Evolutionary conservation across 345 rosid species (phyloP), one percentile per base, ranked within the genome.

Genomic region (Laguncularia racemosa): DNA sequence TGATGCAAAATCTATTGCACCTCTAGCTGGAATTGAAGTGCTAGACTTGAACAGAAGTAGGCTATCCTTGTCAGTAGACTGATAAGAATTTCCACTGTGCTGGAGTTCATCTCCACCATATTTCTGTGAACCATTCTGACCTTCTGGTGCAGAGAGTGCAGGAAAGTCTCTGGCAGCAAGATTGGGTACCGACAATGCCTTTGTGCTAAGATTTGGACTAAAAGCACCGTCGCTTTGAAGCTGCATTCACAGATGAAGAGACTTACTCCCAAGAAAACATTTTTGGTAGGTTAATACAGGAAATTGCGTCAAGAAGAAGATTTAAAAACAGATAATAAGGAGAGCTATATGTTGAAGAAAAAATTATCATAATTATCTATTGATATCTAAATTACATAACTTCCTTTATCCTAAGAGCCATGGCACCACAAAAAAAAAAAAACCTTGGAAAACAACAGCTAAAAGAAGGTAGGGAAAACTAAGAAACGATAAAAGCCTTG

Each of bases 211-310:
- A 69, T 76, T 93, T 66, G 83, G 97, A 76, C 64, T 75, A 75
- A 86, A 66, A 64, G 89, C 84, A 59, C 86, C 81, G 68, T 93
- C 99, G 14, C 81, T 95, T 81, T 93, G 97, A 60, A 87, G 95
- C 99, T 93, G 77, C 78, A 80, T 61, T 53, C 48, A 23, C 17
- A 18, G 48, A 46, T 13, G 18, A 18, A 60, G 63, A 67, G 51
- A 77, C 1, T 33, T 33, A 33, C 7, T 6, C 40, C 40, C 28
- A 7, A 33, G 40, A 56, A 63, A 46, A 70, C 43, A 57, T 19
- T 14, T 46, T 46, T 58, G 33, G 61, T 17, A 14, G 53, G 44
- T 58, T 63, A 13, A 21, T 28, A 47, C 57, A 65, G 53, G 44
- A 53, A 23, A 60, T 50, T 23, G 28, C 28, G 3, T 23, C 28